phyloP scores from a whole-genome alignment of 2,329 filamentous ascomycete genomes.

The Diaporthe longicolla region DNA sequence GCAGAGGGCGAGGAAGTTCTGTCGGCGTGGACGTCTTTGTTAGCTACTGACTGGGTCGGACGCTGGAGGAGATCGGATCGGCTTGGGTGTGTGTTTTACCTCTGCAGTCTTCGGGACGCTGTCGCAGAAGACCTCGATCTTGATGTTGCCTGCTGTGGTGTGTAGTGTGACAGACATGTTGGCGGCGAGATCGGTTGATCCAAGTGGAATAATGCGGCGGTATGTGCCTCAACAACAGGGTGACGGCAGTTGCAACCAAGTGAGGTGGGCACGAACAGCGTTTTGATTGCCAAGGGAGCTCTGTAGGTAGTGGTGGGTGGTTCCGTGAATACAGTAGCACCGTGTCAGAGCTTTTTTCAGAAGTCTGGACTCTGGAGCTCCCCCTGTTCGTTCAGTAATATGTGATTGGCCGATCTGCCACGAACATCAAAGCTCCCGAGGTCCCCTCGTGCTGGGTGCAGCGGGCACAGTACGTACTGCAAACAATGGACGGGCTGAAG shows the following conservation, averaged over 20 bases:
- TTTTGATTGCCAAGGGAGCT: constrained; percentile 14
- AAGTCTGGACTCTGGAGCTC: constrained; percentile 4
- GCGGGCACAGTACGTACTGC: background rate
- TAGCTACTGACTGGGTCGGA: background rate
- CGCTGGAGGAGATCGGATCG: background rate
- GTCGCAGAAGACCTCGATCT: constrained; percentile 97
- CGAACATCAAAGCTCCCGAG: constrained; percentile 7
- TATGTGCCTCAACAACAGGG: background rate
- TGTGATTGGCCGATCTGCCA: constrained; percentile 28
- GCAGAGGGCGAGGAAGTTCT: constrained; percentile 92
- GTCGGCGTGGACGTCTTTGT: constrained; percentile 31
- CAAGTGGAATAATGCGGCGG: background rate
- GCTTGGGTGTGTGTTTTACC: constrained; percentile 58
- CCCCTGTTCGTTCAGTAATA: constrained; percentile 34
- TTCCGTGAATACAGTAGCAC: background rate
- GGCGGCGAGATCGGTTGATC: constrained; percentile 36
- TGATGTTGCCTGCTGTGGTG: constrained; percentile 90
- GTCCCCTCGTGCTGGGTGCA: constrained; percentile 9
- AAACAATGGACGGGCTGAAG: background rate
- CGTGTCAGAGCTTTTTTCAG: constrained; percentile 24
- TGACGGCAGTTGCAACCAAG: background rate
- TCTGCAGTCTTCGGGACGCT: constrained; percentile 93
- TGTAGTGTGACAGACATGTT: constrained; percentile 82
- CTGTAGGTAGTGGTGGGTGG: background rate
- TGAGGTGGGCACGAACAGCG: background rate